These are phyloP conservation scores for Hanseniaspora vineae DNA, from an alignment of 805 yeast genomes.

Conservation along the genomic window DNA sequence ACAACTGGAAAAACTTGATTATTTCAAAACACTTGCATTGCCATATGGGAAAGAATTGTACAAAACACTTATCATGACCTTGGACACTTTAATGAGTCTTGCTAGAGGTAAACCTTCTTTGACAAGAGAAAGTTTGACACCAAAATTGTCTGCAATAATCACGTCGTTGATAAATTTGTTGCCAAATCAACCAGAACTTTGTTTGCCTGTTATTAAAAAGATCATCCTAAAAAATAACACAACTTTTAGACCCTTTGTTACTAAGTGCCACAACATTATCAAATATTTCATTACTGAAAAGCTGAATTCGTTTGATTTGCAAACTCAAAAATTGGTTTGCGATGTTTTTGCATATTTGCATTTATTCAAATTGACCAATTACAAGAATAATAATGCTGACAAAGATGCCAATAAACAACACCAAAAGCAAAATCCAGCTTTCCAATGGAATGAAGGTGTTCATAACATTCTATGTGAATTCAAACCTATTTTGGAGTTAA, in stretches of 20 bases:
- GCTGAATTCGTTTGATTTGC: constrained; percentile 27
- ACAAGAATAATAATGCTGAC: constrained; percentile 15
- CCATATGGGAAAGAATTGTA: constrained; percentile 14
- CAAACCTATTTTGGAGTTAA: constrained; percentile 41
- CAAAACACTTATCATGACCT: constrained; percentile 20
- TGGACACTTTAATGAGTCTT: constrained; percentile 23
- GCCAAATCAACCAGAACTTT: constrained; percentile 25
- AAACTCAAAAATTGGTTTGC: constrained; percentile 31
- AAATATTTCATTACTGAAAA: constrained; percentile 23
- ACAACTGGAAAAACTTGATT: constrained; percentile 18
- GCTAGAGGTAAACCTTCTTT: constrained; percentile 74
- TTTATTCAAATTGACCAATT: constrained; percentile 41
- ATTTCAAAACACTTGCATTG: constrained; percentile 12
- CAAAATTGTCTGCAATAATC: constrained; percentile 56
- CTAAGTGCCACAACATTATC: constrained; percentile 41
- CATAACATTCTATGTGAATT: constrained; percentile 37
- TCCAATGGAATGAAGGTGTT: constrained; percentile 37
- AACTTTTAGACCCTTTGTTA: constrained; percentile 68
- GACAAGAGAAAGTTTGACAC: constrained; percentile 72
- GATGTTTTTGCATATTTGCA: constrained; percentile 43
- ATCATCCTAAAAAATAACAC: constrained; percentile 52
- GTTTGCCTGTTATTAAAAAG: constrained; percentile 29
- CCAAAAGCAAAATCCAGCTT: constrained; percentile 26
- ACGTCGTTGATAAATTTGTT: constrained; percentile 35
- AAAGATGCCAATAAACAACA: constrained; percentile 14